phyloP scores from a whole-genome alignment of 768 basidiomycete genomes.

The Hygrocybe coccinea region DNA sequence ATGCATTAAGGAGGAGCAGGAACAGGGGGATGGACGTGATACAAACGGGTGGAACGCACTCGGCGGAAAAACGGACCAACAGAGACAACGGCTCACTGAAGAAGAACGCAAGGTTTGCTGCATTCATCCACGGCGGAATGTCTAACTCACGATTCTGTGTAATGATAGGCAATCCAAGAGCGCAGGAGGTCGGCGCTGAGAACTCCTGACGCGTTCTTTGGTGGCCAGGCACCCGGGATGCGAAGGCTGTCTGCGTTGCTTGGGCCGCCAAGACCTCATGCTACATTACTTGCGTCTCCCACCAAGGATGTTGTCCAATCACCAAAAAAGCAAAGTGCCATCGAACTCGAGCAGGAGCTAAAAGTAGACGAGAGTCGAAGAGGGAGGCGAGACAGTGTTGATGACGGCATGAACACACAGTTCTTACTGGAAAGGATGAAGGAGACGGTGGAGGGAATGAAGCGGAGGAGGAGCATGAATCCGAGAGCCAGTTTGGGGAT shows the following conservation, averaged over 20 bases:
- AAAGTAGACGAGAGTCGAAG: neutral
- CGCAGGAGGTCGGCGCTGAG: conserved; percentile 55
- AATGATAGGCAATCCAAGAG: conserved; percentile 53
- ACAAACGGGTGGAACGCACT: neutral
- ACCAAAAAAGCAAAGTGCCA: neutral
- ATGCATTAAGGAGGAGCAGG: conserved; percentile 12
- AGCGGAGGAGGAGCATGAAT: conserved; percentile 37
- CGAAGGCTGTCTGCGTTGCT: conserved; percentile 47
- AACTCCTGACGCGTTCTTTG: conserved; percentile 32
- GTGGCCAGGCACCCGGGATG: conserved; percentile 12
- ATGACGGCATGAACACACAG: conserved; percentile 37
- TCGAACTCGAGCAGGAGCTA: neutral
- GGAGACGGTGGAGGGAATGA: conserved; percentile 46
- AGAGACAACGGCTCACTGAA: conserved; percentile 28
- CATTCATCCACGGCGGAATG: neutral
- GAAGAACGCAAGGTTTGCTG: conserved; percentile 42
- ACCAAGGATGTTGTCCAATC: neutral
- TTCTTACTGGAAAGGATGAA: conserved; percentile 46
- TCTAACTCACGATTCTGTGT: neutral
- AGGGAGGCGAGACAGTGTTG: conserved; percentile 21
- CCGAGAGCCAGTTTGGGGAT: conserved; percentile 10
- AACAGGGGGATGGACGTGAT: conserved; percentile 13
- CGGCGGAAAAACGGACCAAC: neutral
- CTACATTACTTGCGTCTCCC: conserved; percentile 12
- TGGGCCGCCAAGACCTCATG: conserved; percentile 21